Base-by-base conservation (phyloP, 2,329 filamentous ascomycete species). In the Paraphaeosphaeria sporulosa region DNA sequence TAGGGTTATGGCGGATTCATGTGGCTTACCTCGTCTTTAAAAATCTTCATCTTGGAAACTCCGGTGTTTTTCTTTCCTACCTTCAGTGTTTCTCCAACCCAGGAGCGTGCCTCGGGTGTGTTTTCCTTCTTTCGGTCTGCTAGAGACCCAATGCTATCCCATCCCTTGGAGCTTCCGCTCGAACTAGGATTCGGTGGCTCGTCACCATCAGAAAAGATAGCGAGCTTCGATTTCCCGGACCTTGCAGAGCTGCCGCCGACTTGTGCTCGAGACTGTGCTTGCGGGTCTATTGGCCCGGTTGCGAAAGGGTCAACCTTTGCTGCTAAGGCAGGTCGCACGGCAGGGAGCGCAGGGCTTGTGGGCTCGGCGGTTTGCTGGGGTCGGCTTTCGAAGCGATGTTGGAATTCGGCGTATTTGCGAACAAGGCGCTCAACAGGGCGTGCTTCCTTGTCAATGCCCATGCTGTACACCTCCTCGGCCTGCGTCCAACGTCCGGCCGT, bases 91-190 rank as follows among this genome's bases (percentile, higher is more conserved):
- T 98, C 93, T 27, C 95, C 95, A 12, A 84, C 90, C 95, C 94
- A 97, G 21, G 94, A 93, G 74, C 90, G 94, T 12, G 94, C 88
- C 75, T 94, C 93, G 66, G 94, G 82, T 7, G 85, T 84, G 73
- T 99, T 99, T 78, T 99, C 95, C 84, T 98, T 99, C 83, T 92
- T 97, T 52, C 95, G 87, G 62, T 97, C 91, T 53, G 89, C 86
- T 61, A 97, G 81, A 1, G 93, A 93, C 32, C 92, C 94, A 73
- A 99, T 97, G 63, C 84, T 94, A 65, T 97, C 92, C 94, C 95
- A 98, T 2, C 93, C 94, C 75, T 89, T 91, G 1, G 88, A 84
- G 46, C 81, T 58, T 83, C 83, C 59, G 82, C 85, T 75, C 85
- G 83, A 58, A 82, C 83, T 70, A 13, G 87, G 85, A 46, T 86